These are phyloP conservation scores for Penicillium nordicum DNA, from an alignment of 2,329 filamentous ascomycete genomes.

Conservation along the genomic window DNA sequence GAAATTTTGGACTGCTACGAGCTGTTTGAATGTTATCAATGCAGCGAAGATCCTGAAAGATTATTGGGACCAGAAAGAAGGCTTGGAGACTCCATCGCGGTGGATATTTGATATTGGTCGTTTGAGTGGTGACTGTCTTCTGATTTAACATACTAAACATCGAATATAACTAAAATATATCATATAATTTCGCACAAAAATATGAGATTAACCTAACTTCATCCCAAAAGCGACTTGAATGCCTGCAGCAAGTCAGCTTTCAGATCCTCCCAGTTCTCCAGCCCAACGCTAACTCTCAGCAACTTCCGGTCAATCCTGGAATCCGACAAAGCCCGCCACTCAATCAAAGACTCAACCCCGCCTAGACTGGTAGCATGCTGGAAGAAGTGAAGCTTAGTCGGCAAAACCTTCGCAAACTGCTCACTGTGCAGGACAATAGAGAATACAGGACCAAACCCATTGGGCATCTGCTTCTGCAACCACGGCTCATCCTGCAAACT, in stretches of 20 bases:
- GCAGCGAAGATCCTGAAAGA: constrained; percentile 28
- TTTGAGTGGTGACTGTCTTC: constrained; percentile 30
- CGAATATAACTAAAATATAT: neutral
- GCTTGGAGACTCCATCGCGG: constrained; percentile 6
- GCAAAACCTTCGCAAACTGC: constrained; percentile 63
- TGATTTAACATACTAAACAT: constrained; percentile 20
- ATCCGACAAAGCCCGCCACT: constrained; percentile 92
- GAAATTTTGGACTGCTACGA: constrained; percentile 30
- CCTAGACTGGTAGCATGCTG: constrained; percentile 93
- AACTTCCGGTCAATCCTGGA: constrained; percentile 64
- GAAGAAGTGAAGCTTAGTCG: constrained; percentile 75
- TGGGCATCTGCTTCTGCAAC: constrained; percentile 83
- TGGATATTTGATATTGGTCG: constrained; percentile 34
- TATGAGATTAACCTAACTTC: neutral
- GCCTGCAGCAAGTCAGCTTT: constrained; percentile 61
- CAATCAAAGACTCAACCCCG: constrained; percentile 90
- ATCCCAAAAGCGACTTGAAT: constrained; percentile 1
- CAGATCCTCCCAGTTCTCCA: constrained; percentile 82
- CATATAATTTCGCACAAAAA: no score
- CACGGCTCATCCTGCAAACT: constrained; percentile 68
- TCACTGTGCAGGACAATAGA: constrained; percentile 62
- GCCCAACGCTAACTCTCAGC: constrained; percentile 76
- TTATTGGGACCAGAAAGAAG: constrained; percentile 23
- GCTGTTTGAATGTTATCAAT: constrained; percentile 34
- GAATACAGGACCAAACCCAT: constrained; percentile 87